phyloP scores from a whole-genome alignment of 768 basidiomycete species.

The Amanita subjunquillea region DNA sequence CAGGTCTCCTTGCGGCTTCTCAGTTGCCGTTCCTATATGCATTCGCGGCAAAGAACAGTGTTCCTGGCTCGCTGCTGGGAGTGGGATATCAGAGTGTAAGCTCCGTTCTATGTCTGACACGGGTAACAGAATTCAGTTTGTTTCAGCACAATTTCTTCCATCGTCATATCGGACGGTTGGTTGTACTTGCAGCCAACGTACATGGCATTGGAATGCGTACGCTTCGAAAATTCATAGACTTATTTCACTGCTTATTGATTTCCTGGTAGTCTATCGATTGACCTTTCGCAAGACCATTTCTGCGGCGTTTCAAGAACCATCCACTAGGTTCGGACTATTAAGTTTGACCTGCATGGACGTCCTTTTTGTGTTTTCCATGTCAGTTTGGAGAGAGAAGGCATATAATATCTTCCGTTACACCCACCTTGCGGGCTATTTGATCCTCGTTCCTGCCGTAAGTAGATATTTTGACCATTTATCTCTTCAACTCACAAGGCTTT shows the following conservation, averaged over 20 bases:
- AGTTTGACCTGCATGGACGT: slow-evolving; percentile 40
- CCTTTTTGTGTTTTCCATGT: slow-evolving; percentile 52
- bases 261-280: slow-evolving; percentile 46
- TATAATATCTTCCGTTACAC: slow-evolving; percentile 61
- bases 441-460: slow-evolving; percentile 48
- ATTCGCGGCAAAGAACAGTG: slow-evolving; percentile 40
- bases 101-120: neutral
- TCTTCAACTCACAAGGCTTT: neutral
- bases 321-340: slow-evolving; percentile 39
- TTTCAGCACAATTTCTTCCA: slow-evolving; percentile 68
- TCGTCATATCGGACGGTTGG: slow-evolving; percentile 51
- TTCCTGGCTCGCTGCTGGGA: slow-evolving; percentile 33
- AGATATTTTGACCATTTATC: slow-evolving; percentile 2
- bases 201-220: slow-evolving; percentile 51
- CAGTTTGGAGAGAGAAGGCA: slow-evolving; percentile 39
- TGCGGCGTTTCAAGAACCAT: slow-evolving; percentile 20
- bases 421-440: slow-evolving; percentile 46
- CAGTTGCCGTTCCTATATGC: slow-evolving; percentile 35
- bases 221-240: slow-evolving; percentile 12
- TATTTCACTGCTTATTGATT: neutral
- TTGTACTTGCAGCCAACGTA: slow-evolving; percentile 47
- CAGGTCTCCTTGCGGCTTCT: slow-evolving; percentile 26
- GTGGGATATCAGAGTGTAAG: slow-evolving; percentile 35
- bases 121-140: neutral
- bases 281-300: slow-evolving; percentile 29